A percentile compares a stretch with the other conserved stretches of the same genome.
phyloP scores from a whole-genome alignment of 2,329 filamentous ascomycete genomes.

The Onygenales sp. region DNA sequence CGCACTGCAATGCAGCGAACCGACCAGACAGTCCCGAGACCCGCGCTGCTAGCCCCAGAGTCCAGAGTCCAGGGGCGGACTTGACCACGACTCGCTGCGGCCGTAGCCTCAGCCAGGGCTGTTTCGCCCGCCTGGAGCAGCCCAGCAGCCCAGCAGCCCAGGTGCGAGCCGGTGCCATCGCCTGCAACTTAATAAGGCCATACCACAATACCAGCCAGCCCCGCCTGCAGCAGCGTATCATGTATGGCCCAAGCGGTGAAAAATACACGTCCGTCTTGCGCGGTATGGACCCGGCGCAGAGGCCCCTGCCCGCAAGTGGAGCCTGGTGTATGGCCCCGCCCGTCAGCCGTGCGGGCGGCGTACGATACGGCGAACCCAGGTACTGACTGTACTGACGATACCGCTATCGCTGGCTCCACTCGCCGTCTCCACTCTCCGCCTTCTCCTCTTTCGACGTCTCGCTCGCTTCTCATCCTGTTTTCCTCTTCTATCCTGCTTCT shows the following conservation, averaged over 20 bases:
- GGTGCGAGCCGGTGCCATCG: too few species aligned
- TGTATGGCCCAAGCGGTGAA: not conserved
- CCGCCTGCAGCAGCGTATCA: too few species aligned
- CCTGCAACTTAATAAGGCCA: too few species aligned
- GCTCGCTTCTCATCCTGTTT: not conserved
- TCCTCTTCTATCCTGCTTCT: not conserved
- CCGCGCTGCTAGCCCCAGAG: too few species aligned
- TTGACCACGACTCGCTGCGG: too few species aligned
- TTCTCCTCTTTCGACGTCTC: conserved; percentile 3
- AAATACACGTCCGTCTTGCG: not conserved
- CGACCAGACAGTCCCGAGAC: not conserved
- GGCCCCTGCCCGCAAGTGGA: not conserved
- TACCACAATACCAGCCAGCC: too few species aligned
- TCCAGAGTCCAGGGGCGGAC: too few species aligned
- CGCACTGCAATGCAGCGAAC: not conserved
- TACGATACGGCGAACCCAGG: not conserved
- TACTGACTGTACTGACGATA: not conserved
- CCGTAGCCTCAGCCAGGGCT: too few species aligned
- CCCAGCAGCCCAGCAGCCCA: too few species aligned
- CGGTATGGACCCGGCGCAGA: too few species aligned
- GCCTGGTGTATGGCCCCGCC: not conserved
- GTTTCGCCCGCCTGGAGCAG: too few species aligned
- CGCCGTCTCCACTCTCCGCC: not conserved
- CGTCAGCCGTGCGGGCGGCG: not conserved
- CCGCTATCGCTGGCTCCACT: conserved; percentile 5